Evolutionary conservation across 2,329 filamentous ascomycete genomes (phyloP), one percentile per base, ranked within the genome.

Genomic region (Colletotrichum sp.): DNA sequence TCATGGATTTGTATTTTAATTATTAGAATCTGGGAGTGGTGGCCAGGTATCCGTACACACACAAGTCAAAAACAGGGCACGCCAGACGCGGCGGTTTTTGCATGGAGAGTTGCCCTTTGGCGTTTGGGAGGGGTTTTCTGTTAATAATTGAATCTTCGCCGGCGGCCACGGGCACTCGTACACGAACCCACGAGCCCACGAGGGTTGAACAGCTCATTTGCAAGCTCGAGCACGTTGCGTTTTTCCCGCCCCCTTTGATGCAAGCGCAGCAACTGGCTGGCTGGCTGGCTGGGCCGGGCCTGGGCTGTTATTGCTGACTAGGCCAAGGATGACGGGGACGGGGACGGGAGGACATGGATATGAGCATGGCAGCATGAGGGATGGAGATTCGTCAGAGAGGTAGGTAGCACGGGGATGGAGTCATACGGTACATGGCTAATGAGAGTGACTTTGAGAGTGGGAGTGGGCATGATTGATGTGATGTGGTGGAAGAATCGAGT

Each of bases 141-240:
- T 75, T 76, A 76, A 76, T 76, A 76, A 76, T 74, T 69, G 65
- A 76, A 68, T 74, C 64, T 44, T 73, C 64, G 69, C 73, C 73
- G 70, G 70, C 73, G 73, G 74, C 74, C 74, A 76, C 64, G 71
- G 25, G 44, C 67, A 69, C 67, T 34, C 22, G 27, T 34, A 69
- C 55, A 28, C 27, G 27, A 28, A 39, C 25, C 57, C 16, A 65
- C 19, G 61, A 27, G 30, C 55, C 57, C 39, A 55, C 27, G 68
- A 68, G 66, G 66, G 28, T 57, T 34, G 48, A 34, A 55, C 27
- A 25, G 28, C n/a, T 27, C 44, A 52, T 52, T 52, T 52, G 44
- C 44, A 59, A 63, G 57, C 25, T 32, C 25, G 44, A 72, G 61
- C 63, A 75, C 30, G 72, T 72, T 75, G 72, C 72, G 72, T 72